Evolutionary conservation across 257 asterid genomes (phyloP).

Genomic region (Anisodus tanguticus): DNA sequence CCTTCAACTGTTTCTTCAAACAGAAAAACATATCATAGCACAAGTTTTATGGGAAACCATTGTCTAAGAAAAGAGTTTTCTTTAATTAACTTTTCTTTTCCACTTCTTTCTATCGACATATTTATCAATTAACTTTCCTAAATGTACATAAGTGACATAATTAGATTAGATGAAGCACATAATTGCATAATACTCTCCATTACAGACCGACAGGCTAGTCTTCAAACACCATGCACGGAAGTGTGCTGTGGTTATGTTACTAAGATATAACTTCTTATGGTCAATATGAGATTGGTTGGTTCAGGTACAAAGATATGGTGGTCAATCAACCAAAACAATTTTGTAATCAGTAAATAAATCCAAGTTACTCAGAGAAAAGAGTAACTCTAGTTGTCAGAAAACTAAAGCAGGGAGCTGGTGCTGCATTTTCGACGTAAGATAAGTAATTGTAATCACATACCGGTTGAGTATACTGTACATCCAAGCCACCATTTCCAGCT

Average conservation of each 20-base stretch:
- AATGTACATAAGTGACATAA: neutral
- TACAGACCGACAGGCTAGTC: neutral
- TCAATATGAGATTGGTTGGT: constrained; percentile 2
- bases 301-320: neutral
- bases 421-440: constrained; percentile 15
- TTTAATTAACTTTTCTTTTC: neutral
- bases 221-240: constrained; percentile 5
- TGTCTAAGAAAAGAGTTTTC: neutral
- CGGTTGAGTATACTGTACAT: constrained; percentile 58
- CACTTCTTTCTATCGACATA: neutral
- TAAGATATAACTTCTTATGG: neutral
- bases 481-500: constrained; percentile 53
- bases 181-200: neutral
- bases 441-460: constrained; percentile 47
- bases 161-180: neutral
- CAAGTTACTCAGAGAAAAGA: constrained; percentile 8
- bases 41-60: constrained; percentile 12
- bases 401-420: neutral
- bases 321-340: neutral
- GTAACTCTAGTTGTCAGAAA: neutral
- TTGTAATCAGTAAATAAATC: neutral
- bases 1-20: constrained; percentile 1
- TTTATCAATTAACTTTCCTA: constrained; percentile 13
- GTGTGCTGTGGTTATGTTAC: neutral
- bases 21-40: neutral